Base-by-base conservation (phyloP, 805 yeast genomes). In the Teunomyces funiuensis region DNA sequence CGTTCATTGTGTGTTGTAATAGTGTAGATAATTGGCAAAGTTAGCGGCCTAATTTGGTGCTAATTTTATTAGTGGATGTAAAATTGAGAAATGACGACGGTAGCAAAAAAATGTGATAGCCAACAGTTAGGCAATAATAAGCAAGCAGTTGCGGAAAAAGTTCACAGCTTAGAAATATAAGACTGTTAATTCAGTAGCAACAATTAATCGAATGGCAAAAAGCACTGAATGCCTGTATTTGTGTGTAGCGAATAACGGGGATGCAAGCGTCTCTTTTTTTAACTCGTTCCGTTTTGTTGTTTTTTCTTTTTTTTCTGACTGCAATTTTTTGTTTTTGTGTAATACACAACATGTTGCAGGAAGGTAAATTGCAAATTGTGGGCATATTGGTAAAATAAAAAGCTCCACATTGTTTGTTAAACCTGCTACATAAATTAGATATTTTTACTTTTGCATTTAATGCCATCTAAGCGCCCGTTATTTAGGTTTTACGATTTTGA, bases 1-100 rank as follows among this genome's bases (percentile, higher is more conserved):
- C 41, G 36, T 41, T 41, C 44, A 41, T 41, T 30, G n/a, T 30
- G 39, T 18, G n/a, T 10, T 9, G 11, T 30, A n/a, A 9, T 13
- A 7, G 34, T 13, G 34, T 17, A 10, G 34, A 30, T 17, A 30
- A 18, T 23, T 30, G 23, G 25, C 11, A 10, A 23, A 20, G 33
- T 26, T 39, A 33, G 25, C 42, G 42, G 42, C 37, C 36, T 33
- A 39, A 40, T 17, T 31, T 25, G 13, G 22, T 28, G 15, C 17
- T 15, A n/a, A 10, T 28, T 28, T 28, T 16, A 31, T n/a, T 6
- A 19, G 25, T 31, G 34, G 19, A 31, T 31, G 34, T 31, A 31
- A 30, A 31, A 31, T 22, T 31, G 34, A 31, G 34, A 31, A 19
- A 31, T 17, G 34, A 31, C 34, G 34, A 31, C 34, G 34, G 34